phyloP scores from a whole-genome alignment of 495 filamentous ascomycete genomes.

The Neurospora terricola region DNA sequence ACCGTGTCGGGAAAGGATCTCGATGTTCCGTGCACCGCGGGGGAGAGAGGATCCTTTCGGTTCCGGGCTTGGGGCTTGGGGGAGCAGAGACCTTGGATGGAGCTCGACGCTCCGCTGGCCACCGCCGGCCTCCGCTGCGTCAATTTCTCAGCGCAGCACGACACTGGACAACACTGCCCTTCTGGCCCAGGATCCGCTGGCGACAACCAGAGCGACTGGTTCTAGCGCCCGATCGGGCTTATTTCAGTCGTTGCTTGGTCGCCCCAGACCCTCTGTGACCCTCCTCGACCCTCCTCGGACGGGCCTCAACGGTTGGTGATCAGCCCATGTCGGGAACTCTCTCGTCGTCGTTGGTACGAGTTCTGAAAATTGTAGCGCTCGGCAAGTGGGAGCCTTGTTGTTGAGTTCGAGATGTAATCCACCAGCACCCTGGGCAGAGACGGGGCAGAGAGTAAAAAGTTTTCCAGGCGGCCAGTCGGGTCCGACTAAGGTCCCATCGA shows the following conservation, averaged over 20 bases:
- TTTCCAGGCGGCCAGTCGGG: neutral
- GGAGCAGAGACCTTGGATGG: neutral
- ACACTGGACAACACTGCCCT: neutral
- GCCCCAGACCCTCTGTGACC: neutral
- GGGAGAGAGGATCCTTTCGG: neutral
- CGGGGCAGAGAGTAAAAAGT: neutral
- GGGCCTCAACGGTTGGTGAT: neutral
- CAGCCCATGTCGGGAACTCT: neutral
- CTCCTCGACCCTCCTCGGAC: neutral
- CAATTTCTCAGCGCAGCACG: neutral
- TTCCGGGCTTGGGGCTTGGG: neutral
- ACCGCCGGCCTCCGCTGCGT: neutral
- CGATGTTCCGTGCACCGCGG: neutral
- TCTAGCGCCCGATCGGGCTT: neutral
- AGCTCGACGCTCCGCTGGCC: neutral
- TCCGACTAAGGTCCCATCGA: neutral
- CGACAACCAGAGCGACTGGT: neutral
- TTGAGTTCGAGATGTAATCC: neutral
- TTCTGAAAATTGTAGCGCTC: neutral
- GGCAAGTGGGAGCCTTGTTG: neutral
- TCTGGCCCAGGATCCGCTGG: neutral
- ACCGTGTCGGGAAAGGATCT: neutral
- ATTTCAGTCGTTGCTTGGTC: neutral
- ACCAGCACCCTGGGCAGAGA: neutral
- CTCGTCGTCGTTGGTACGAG: neutral